Evolutionary conservation across 345 rosid genomes (phyloP).

Genomic region (Gossypium thurberi): DNA sequence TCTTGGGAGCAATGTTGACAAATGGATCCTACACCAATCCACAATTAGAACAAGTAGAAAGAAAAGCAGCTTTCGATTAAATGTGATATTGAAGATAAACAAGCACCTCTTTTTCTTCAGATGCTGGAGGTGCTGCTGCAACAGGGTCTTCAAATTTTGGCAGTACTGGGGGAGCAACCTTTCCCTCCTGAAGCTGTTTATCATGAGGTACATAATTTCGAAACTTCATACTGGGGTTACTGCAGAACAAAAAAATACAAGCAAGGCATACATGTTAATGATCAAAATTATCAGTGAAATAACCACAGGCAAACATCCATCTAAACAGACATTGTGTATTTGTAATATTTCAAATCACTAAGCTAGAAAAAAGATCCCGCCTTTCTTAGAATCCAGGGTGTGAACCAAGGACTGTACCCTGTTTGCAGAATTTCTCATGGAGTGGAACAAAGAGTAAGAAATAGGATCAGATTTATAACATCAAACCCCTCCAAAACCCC

Average conservation of each 20-base stretch:
- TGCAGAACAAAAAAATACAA: conserved; percentile 23
- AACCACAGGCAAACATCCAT: neutral
- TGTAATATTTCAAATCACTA: neutral
- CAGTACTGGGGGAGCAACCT: conserved; percentile 74
- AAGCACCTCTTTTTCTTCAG: conserved; percentile 62
- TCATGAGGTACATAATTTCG: conserved; percentile 95
- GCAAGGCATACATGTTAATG: neutral
- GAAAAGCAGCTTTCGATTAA: conserved; percentile 16
- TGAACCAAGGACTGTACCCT: neutral
- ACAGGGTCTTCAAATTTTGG: conserved; percentile 89
- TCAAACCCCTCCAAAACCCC: neutral
- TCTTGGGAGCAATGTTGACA: conserved; percentile 93
- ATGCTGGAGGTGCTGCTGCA: conserved; percentile 46
- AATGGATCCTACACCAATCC: conserved; percentile 58
- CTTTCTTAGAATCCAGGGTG: neutral
- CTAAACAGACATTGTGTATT: neutral
- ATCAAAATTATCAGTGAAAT: neutral
- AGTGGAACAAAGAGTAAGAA: neutral
- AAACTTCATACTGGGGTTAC: conserved; percentile 72
- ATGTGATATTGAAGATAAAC: neutral
- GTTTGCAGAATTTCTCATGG: neutral
- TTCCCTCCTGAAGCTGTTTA: conserved; percentile 83
- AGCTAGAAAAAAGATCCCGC: neutral
- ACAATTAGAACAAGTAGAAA: neutral
- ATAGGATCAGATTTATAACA: neutral